Percentiles rank a stretch among this genome's conserved stretches.
Conservation (phyloP, 2,329 filamentous ascomycete genomes). For the Colletotrichum siamense region DNA sequence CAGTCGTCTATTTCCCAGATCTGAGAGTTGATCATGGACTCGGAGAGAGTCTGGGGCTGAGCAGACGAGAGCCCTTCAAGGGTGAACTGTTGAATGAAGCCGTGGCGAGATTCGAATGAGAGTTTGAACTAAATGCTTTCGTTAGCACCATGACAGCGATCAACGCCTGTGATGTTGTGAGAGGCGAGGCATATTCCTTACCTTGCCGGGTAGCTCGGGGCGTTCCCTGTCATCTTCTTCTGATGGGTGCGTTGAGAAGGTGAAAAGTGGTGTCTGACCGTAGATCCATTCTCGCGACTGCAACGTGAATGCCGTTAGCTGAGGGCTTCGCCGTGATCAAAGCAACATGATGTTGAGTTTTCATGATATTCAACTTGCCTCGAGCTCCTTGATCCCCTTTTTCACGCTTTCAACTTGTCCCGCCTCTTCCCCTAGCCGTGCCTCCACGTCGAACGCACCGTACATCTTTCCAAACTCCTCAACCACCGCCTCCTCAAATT, state of each 20-base stretch:
- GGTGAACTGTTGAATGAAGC: conserved; percentile 37
- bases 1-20: conserved; percentile 23
- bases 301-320: not conserved
- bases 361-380: conserved; percentile 48
- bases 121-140: conserved; percentile 27
- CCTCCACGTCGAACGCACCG: conserved; percentile 40
- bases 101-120: conserved; percentile 41
- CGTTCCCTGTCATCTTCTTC: conserved; percentile 63
- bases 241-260: conserved; percentile 67
- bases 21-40: not conserved
- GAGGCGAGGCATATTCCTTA: conserved; percentile 34
- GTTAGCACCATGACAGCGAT: not conserved
- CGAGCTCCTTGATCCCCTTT: conserved; percentile 68
- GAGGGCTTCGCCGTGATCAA: fast-evolving
- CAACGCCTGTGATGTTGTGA: not conserved
- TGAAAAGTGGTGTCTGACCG: conserved; percentile 85
- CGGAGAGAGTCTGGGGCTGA: not conserved
- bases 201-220: conserved; percentile 51
- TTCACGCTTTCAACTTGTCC: conserved; percentile 56
- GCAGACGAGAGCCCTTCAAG: conserved; percentile 21
- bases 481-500: conserved; percentile 62
- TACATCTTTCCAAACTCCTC: conserved; percentile 75
- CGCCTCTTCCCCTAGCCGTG: conserved; percentile 51
- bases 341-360: not conserved
- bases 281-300: conserved; percentile 78